Evolutionary conservation across 345 rosid genomes (phyloP), one percentile per base, ranked within the genome.

Genomic region (Ceriops tagal): DNA sequence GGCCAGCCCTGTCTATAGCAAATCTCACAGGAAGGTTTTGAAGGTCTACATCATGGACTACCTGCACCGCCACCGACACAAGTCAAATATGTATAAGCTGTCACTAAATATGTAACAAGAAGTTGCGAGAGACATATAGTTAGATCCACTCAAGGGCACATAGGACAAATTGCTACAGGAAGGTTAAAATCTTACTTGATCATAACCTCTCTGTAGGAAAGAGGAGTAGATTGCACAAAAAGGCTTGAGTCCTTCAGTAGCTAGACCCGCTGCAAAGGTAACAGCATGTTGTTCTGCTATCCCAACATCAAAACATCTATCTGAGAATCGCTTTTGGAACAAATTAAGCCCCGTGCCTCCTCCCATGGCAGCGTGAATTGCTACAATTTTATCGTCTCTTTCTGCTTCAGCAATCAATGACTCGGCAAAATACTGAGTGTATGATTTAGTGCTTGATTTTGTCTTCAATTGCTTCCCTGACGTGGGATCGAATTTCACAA

Each of bases 291-390:
- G 87, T 60, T 83, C 87, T 20, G 89, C 87, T 30, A 81, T 81
- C 5, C 89, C 87, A 19, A 85, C 87, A 69, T 85, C 84, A 22
- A 83, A 83, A 62, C 85, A 81, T 51, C 78, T 74, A 15, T 74
- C 72, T 0, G 84, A 83, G 64, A 83, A 86, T 26, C 21, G 69
- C 52, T 79, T 83, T 19, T 78, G 80, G 70, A 83, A 80, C 31
- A 77, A 35, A 51, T 81, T 79, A 10, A 86, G 83, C 3, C 87
- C 87, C 1, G 87, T 81, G 20, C 89, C 85, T 65, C 87, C 86
- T 22, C 89, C 89, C 89, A 83, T 78, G 3, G 89, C 85, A 7
- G 84, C 89, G 53, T 85, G 89, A n/a, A 83, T 79, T 20, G 80
- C 89, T 6, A 85, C 83, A 15, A 85, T 78, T 51, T 66, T 81